phyloP scores from a whole-genome alignment of 108 stramenopile species.

The Pseudonitzschia delicatissima region DNA sequence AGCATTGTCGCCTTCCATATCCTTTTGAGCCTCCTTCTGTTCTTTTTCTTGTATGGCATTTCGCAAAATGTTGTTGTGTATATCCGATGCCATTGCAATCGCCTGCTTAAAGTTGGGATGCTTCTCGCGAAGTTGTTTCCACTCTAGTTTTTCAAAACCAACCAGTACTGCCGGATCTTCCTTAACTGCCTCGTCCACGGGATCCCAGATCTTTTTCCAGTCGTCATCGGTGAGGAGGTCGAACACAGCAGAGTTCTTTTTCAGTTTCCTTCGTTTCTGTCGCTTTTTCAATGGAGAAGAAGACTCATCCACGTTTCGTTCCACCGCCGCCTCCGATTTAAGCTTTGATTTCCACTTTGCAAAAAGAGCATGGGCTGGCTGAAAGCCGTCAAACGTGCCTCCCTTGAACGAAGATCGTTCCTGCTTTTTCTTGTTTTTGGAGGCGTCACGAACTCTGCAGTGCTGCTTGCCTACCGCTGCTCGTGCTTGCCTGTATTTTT shows the following conservation, averaged over 20 bases:
- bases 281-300: neutral
- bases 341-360: constrained; percentile 51
- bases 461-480: neutral
- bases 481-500: constrained; percentile 35
- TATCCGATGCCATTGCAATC: constrained; percentile 28
- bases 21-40: constrained; percentile 6
- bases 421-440: constrained; percentile 18
- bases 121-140: constrained; percentile 26
- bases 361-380: constrained; percentile 72
- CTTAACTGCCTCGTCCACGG: constrained; percentile 12
- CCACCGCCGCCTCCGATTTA: constrained; percentile 11
- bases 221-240: constrained; percentile 17
- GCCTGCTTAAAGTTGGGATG: constrained; percentile 22
- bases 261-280: neutral
- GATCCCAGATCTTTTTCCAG: constrained; percentile 34
- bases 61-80: constrained; percentile 39
- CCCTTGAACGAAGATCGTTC: constrained; percentile 12
- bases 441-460: constrained; percentile 13
- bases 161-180: constrained; percentile 2
- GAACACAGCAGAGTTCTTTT: neutral
- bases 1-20: neutral
- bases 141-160: neutral
- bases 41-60: constrained; percentile 23
- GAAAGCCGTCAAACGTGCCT: constrained; percentile 63
- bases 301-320: neutral